Base-by-base conservation (phyloP, 306 rosid genomes). In the Pyrus bretschneideri region DNA sequence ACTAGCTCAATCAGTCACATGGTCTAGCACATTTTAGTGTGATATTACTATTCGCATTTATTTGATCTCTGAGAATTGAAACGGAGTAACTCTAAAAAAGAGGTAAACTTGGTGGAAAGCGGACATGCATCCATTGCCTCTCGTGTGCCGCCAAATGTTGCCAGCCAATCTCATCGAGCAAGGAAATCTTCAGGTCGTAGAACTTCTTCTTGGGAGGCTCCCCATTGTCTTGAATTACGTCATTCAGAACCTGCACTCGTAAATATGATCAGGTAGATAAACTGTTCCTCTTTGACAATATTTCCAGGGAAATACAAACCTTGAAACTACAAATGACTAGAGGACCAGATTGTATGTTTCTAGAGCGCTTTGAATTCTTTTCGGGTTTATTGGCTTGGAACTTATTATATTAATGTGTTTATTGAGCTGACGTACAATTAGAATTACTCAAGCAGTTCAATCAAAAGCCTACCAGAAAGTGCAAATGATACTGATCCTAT, bases 91-190 rank as follows among this genome's bases (percentile, higher is more conserved):
- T 35, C 67, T 84, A 95, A 67, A 95, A 95, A 62, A 84, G 90
- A 69, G 98, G 97, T 76, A 92, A 78, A 85, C 80, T 81, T 57
- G 90, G 75, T 31, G 98, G 98, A 78, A 95, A 95, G 70, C 97
- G 96, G 60, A 92, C 96, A 44, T 88, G 85, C 95, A 92, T 88
- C 98, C 98, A 95, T 71, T 90, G 88, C 70, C 82, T 85, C 85
- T 92, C 98, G 49, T 90, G 89, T 64, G 83, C 71, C 60, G 84
- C 91, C 85, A 87, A 76, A 83, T 95, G 91, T 69, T 78, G 72
- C 98, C 98, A 95, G 25, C 93, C 96, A 11, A 92, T 89, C 79
- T 90, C 96, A 76, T 92, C 90, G 22, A 95, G 91, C 85, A 95
- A 78, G 59, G 89, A 85, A 59, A 95, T 88, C 83, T 90, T 95